Evolutionary conservation across 768 basidiomycete genomes (phyloP), one percentile per base, ranked within the genome.

Genomic region (Lentinula detonsa): DNA sequence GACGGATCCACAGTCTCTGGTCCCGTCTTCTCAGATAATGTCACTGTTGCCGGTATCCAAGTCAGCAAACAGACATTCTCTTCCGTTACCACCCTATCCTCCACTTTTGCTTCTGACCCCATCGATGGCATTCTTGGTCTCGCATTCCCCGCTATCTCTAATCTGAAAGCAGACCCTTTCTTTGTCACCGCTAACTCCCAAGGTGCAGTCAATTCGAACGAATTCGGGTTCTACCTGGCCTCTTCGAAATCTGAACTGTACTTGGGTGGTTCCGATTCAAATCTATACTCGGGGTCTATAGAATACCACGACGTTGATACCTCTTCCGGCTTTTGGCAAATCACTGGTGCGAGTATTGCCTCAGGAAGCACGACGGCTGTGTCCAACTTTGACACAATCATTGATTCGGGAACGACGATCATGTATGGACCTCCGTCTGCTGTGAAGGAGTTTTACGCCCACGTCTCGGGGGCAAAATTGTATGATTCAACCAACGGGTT

Each of bases 181-280:
- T 79, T 81, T 66, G 71, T 76, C 63, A 78, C 74, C 5, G 74
- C 81, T 57, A 57, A 78, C 37, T 65, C 68, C 2, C 67, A 75
- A 34, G 72, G 70, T 13, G 61, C 65, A 23, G 68, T 74, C 10
- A 48, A 69, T 2, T 63, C 73, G 33, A 67, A 72, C 50, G 69
- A 74, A 51, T 83, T 85, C 63, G 74, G 75, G 21, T 76, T 85
- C 64, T 76, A 78, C 54, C 75, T 84, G 53, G 67, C 76, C 10
- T 37, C 69, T 37, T 69, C 71, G 16, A 73, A 70, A 40, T 75
- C 78, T 21, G 81, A 83, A 68, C 76, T 87, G n/a, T 78, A 71
- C 62, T 70, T 87, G 49, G 85, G 85, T 15, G 85, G 82, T 28
- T 73, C 75, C 9, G 76, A 87, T 68, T 61, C 67, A 5, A 65